These are phyloP conservation scores for Botryosphaeria dothidea DNA, from an alignment of 2,329 filamentous ascomycete genomes.

Conservation along the genomic window DNA sequence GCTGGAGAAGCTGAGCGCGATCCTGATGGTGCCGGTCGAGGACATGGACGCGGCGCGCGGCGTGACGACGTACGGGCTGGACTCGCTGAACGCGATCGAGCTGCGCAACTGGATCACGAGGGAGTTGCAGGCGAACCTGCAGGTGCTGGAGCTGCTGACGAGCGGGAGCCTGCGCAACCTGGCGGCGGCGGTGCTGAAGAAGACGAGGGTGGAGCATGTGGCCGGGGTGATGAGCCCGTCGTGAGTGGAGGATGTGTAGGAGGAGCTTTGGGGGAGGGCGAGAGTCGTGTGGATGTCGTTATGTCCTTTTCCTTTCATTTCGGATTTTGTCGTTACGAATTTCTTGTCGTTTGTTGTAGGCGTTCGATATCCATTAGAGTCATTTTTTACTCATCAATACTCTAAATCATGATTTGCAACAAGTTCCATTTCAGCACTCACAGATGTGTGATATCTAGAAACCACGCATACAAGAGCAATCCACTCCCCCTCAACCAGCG, in stretches of 20 bases:
- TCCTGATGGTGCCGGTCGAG: slow-evolving; percentile 25
- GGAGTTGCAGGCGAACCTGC: slow-evolving; percentile 24
- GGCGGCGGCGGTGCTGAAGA: background rate
- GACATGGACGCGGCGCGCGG: slow-evolving; percentile 14
- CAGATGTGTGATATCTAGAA: too few species aligned
- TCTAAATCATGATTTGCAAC: too few species aligned
- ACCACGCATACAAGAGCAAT: too few species aligned
- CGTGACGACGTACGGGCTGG: slow-evolving; percentile 26
- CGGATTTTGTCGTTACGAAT: background rate
- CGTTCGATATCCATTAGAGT: background rate
- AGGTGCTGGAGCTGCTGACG: slow-evolving; percentile 25
- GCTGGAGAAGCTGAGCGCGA: slow-evolving; percentile 20
- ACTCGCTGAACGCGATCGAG: slow-evolving; percentile 30
- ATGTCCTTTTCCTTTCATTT: background rate
- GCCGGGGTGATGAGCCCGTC: too few species aligned
- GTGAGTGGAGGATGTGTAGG: background rate
- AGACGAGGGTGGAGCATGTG: background rate
- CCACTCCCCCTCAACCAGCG: too few species aligned
- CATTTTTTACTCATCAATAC: background rate
- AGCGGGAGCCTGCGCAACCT: slow-evolving; percentile 8
- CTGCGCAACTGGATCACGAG: slow-evolving; percentile 29
- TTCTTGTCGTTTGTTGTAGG: background rate
- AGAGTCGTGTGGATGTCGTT: background rate
- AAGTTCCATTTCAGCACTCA: too few species aligned
- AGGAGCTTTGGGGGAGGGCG: background rate